A percentile compares a stretch with the other conserved stretches of the same genome.
Evolutionary conservation across 805 yeast species (phyloP).

Genomic region (Debaryomyces hansenii): DNA sequence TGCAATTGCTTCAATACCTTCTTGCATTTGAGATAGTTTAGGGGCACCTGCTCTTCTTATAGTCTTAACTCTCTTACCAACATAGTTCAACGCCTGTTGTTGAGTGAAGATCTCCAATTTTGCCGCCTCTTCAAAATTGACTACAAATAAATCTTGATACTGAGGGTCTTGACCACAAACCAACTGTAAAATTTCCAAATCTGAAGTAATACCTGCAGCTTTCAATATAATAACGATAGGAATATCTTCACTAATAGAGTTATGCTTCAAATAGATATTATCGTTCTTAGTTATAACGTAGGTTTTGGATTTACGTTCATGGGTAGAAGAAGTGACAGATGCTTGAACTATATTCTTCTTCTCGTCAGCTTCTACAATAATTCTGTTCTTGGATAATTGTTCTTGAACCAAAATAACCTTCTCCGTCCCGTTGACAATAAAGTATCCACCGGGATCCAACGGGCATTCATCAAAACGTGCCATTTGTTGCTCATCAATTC

Average conservation of each 20-base stretch:
- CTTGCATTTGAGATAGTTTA: constrained; percentile 77
- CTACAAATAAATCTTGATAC: constrained; percentile 89
- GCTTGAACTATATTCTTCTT: constrained; percentile 95
- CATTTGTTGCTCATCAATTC: constrained; percentile 79
- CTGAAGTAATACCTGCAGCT: constrained; percentile 93
- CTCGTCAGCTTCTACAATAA: constrained; percentile 96
- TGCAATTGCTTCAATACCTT: constrained; percentile 95
- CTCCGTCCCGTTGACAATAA: constrained; percentile 96
- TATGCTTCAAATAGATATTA: constrained; percentile 87
- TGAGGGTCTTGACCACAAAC: constrained; percentile 89
- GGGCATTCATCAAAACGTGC: constrained; percentile 92
- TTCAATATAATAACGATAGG: constrained; percentile 92
- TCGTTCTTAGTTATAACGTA: constrained; percentile 92
- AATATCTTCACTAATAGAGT: constrained; percentile 91
- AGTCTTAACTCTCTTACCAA: constrained; percentile 90
- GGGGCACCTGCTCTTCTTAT: constrained; percentile 85
- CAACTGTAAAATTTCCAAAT: constrained; percentile 87
- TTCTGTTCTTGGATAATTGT: constrained; percentile 94
- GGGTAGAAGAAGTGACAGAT: constrained; percentile 96
- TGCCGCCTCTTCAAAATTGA: constrained; percentile 92
- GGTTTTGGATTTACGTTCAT: constrained; percentile 96
- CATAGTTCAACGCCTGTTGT: constrained; percentile 87
- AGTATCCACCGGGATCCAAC: constrained; percentile 97
- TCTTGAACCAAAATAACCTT: constrained; percentile 96
- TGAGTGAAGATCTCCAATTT: constrained; percentile 84